Base-by-base conservation (phyloP, 306 rosid genomes). In the Astragalus membranaceus region DNA sequence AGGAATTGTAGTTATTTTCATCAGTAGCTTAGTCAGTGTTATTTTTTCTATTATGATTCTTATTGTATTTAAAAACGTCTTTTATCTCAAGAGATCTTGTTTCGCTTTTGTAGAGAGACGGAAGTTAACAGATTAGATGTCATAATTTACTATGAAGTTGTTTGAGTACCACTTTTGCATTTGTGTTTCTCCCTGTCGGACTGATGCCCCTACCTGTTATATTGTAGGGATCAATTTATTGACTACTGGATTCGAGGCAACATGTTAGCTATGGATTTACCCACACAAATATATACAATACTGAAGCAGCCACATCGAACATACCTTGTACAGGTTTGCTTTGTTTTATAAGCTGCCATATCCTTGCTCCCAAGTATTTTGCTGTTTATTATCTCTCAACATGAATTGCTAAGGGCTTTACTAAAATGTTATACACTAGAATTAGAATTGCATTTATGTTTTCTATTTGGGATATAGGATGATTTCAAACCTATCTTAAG, bases 401-500 rank as follows among this genome's bases (percentile, higher is more conserved):
- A 44, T 69, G 53, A 59, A 51, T 46, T 74, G 63, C 16, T 23
- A 12, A 50, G 57, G 44, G 54, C 57, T 42, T 47, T 47, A 4
- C 52, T 48, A 44, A 67, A 70, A 13, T 26, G 62, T 11, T 56
- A 29, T 39, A 32, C 47, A n/a, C 37, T 41, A 62, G 54, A 54
- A 35, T 36, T 61, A 61, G 47, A 62, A 44, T 29, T 54, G 53
- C 17, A 20, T 51, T 71, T 32, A 36, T 11, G 5, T 63, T 48
- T 42, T 64, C 36, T 12, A 37, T 67, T 72, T 80, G 57, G 72
- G 11, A 53, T 77, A 68, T 74, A 88, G 93, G 84, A 85, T 74
- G 93, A 88, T 80, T 88, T 88, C 85, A 88, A 81, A 69, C 94
- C 90, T 72, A 81, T 82, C 55, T 69, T 88, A 47, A 81, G 76